Evolutionary conservation across 805 yeast species (phyloP).

Genomic region (Pichia nakasei): DNA sequence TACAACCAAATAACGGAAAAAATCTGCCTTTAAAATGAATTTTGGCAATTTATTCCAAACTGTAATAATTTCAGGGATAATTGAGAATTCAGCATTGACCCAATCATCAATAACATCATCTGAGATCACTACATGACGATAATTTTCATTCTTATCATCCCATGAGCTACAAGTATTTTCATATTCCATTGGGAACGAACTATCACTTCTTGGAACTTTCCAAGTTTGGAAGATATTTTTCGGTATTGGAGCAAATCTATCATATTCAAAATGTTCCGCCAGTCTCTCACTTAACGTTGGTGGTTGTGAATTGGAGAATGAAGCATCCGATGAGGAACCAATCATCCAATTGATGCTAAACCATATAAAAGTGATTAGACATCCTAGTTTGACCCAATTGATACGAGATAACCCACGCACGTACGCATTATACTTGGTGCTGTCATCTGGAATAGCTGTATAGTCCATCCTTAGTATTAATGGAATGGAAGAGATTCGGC

Average conservation of each 20-base stretch:
- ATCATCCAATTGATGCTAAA: background rate
- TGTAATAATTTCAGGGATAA: conserved; percentile 66
- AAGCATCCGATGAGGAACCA: background rate
- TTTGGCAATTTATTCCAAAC: conserved; percentile 77
- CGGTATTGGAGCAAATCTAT: conserved; percentile 54
- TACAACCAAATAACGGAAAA: conserved; percentile 79
- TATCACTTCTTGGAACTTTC: conserved; percentile 59
- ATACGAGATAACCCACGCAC: background rate
- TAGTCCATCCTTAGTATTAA: background rate
- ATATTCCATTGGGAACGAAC: conserved; percentile 46
- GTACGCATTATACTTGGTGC: background rate
- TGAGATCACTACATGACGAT: conserved; percentile 62
- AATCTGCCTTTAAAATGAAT: conserved; percentile 82
- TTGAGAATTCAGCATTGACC: conserved; percentile 46
- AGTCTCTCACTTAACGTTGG: conserved; percentile 46
- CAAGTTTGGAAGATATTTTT: conserved; percentile 90
- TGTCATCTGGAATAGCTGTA: conserved; percentile 2
- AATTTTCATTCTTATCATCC: conserved; percentile 53
- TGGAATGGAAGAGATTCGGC: background rate
- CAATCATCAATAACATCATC: conserved; percentile 53
- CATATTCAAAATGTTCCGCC: conserved; percentile 68
- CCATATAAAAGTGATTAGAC: background rate
- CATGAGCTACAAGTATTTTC: conserved; percentile 49
- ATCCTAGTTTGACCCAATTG: background rate
- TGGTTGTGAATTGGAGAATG: conserved; percentile 2